Base-by-base conservation (phyloP, 768 basidiomycete genomes). In the Mycena polygramma region DNA sequence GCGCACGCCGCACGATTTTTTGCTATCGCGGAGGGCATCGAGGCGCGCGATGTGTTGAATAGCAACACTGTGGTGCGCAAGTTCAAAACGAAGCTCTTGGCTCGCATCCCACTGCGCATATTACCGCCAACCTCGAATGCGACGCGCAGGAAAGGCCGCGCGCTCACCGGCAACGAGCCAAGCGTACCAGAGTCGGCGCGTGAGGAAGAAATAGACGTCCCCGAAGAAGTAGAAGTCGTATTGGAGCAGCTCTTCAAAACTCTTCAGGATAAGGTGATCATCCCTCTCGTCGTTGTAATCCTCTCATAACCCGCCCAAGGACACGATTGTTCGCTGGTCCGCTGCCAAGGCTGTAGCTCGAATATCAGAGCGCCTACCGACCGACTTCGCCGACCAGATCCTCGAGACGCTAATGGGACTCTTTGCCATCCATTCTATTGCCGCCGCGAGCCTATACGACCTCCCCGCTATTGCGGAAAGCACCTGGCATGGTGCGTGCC, bases 271-370 rank as follows among this genome's bases (percentile, higher is more conserved):
- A 94, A 90, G 80, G 97, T 97, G 69, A 45, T 79, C 75, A n/a
- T 51, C 30, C 10, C 4, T 39, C 66, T 41, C 67, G 30, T 60
- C 45, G n/a, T 41, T 54, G 70, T n/a, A 45, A 46, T 35, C 10
- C 46, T 62, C 54, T 68, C 30, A 30, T 30, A 69, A 26, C 37
- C 43, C 64, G 69, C 24, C 61, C 19, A 73, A 99, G 97, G 97
- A 98, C 75, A 98, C 97, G 0, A 84, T 96, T 35, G 95, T 99
- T 15, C 92, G 98, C 58, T 98, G 95, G 89, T 96, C 97, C 17
- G 90, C 95, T 7, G 94, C 98, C 13, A 99, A 99, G 80, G 94
- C 94, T 46, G 82, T 98, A 11, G 94, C 96, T 10, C 90, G 96
- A 9, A 88, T 98, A 53, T 86, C 94, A 2, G 91, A 93, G 73